Base-by-base conservation (phyloP, 768 basidiomycete species). In the Rubroboletus pulcherrimus region DNA sequence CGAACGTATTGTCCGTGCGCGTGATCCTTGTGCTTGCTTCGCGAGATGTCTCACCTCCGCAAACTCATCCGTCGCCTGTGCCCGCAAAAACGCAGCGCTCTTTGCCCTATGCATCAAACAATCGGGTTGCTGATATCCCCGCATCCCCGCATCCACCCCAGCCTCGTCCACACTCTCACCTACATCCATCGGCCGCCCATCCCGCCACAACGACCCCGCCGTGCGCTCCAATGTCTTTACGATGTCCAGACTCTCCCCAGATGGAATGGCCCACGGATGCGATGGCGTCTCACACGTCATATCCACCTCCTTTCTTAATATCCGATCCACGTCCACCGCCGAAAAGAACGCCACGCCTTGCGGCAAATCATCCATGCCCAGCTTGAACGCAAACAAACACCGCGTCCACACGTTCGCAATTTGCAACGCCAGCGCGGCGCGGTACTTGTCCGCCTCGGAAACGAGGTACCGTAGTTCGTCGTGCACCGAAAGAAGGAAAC, bases 331-430 rank as follows among this genome's bases (percentile, higher is more conserved):
- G 68, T 98, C 97, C 45, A 99, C 93, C 0, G 93, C 91, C 2
- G 93, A 97, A 77, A 99, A 98, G 77, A 97, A 99, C 0, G 94
- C 93, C 7, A 97, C 90, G 37, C 95, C 86, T 66, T 96, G 93
- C 0, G 97, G 97, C 2, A 98, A 77, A 66, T 98, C 91, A 65
- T 93, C 91, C 87, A 99, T 91, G 5, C 94, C 93, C n/a, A 98
- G 77, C 63, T 83, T 88, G 71, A 83, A 94, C 1, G 94, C 90
- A 69, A 99, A 98, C 64, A 95, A 66, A 49, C 86, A 83, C 15
- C 97, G 81, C 5, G 95, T 98, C 96, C 97, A 98, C 1, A 97
- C 71, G 69, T 99, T 98, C 30, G 93, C 91, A 43, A 99, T 85
- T 71, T 99, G 97, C 48, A 99, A 71, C 0, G 96, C 97, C 10